A percentile compares a stretch with the other conserved stretches of the same genome.
phyloP scores from a whole-genome alignment of 73 alveolate species.

The Blepharisma japonicum region DNA sequence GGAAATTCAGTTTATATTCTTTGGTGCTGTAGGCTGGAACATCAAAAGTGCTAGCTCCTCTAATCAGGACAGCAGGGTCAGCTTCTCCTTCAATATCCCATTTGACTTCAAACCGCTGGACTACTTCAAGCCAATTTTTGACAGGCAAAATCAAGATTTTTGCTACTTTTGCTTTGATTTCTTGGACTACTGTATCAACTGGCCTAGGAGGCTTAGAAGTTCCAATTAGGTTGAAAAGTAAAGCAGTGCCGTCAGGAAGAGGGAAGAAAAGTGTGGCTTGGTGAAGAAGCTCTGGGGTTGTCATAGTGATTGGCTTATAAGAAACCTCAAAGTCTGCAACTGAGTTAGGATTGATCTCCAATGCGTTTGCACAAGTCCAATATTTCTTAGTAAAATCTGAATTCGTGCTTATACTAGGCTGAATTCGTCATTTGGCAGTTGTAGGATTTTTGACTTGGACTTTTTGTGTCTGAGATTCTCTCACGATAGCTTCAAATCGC shows the following conservation, averaged over 20 bases:
- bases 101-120: slow-evolving; percentile 94
- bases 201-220: slow-evolving; percentile 90
- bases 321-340: slow-evolving; percentile 88
- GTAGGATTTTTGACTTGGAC: slow-evolving; percentile 92
- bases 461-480: slow-evolving; percentile 81
- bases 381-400: slow-evolving; percentile 77
- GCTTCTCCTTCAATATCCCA: slow-evolving; percentile 91
- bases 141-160: slow-evolving; percentile 81
- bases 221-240: slow-evolving; percentile 90
- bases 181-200: slow-evolving; percentile 64
- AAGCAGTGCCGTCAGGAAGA: slow-evolving; percentile 97
- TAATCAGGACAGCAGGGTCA: slow-evolving; percentile 76
- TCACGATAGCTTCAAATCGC: slow-evolving; percentile 92
- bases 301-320: slow-evolving; percentile 96
- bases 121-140: slow-evolving; percentile 93
- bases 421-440: slow-evolving; percentile 92
- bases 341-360: slow-evolving; percentile 85
- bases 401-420: slow-evolving; percentile 88
- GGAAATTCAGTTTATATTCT: slow-evolving; percentile 91
- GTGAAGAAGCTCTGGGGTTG: slow-evolving; percentile 79
- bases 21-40: slow-evolving; percentile 89
- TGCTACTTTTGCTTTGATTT: slow-evolving; percentile 88
- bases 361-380: slow-evolving; percentile 83
- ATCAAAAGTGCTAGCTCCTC: slow-evolving; percentile 98
- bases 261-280: slow-evolving; percentile 97